Conservation (phyloP, 108 stramenopile species). For the Pseudonitzschia multiseries region DNA sequence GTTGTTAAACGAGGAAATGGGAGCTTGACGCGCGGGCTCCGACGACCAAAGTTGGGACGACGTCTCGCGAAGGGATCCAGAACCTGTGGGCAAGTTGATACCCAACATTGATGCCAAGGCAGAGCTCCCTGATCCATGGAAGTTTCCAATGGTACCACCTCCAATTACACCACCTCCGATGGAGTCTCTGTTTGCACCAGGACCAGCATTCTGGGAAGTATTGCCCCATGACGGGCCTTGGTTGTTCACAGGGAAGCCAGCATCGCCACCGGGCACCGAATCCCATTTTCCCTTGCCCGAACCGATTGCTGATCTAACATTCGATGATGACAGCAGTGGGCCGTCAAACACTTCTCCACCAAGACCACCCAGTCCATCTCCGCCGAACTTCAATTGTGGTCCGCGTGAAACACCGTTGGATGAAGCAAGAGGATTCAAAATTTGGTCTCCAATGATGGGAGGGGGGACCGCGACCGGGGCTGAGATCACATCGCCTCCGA, state of each 20-base stretch:
- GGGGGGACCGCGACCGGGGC: conserved; percentile 42
- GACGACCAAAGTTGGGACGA: conserved; percentile 36
- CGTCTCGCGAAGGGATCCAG: conserved; percentile 70
- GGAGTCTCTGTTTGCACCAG: conserved; percentile 15
- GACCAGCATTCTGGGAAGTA: not conserved
- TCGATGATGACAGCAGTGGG: conserved; percentile 23
- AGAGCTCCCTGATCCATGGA: conserved; percentile 57
- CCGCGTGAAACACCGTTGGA: conserved; percentile 8
- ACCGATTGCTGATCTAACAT: conserved; percentile 31
- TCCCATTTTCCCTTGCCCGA: conserved; percentile 51
- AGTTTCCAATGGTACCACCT: conserved; percentile 38
- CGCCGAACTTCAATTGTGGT: conserved; percentile 15
- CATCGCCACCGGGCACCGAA: conserved; percentile 9
- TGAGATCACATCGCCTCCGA: conserved; percentile 51
- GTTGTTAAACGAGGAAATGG: conserved; percentile 53
- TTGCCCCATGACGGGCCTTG: conserved; percentile 30
- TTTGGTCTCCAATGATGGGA: conserved; percentile 35
- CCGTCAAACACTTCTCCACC: conserved; percentile 63
- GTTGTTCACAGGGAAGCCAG: conserved; percentile 4
- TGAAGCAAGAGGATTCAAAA: conserved; percentile 22
- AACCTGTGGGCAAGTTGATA: conserved; percentile 78
- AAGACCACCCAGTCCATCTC: conserved; percentile 35
- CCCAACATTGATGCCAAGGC: conserved; percentile 85
- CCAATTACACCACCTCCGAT: conserved; percentile 45
- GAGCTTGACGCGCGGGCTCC: conserved; percentile 25